Conservation (phyloP, 1,284 basidiomycete genomes). For the Heterobasidion occidentale region DNA sequence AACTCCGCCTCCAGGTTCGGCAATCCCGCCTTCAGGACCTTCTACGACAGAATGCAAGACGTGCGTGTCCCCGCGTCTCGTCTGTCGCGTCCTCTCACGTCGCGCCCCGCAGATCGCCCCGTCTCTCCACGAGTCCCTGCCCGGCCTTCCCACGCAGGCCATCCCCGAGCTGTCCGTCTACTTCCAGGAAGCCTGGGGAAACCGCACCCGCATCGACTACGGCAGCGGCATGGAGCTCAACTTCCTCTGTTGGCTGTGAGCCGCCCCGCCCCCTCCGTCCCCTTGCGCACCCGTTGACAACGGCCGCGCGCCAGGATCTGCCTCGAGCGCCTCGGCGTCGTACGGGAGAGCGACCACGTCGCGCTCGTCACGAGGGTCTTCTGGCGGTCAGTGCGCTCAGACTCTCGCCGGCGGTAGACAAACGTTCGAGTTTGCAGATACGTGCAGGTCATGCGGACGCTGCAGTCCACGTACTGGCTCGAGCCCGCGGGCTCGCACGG, state of each 20-base stretch:
- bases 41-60: conserved; percentile 78
- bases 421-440: conserved; percentile 43
- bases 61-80: conserved; percentile 28
- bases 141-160: conserved; percentile 49
- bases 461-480: conserved; percentile 96
- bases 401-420: too few relatives aligned
- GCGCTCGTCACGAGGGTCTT: conserved; percentile 84
- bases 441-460: conserved; percentile 80
- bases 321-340: conserved; percentile 66
- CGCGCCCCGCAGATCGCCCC: conserved; percentile 29
- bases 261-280: too few relatives aligned
- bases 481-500: conserved; percentile 98
- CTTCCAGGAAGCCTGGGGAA: conserved; percentile 89
- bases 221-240: conserved; percentile 99
- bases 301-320: conserved; percentile 55
- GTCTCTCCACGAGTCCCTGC: conserved; percentile 48
- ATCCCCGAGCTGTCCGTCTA: conserved; percentile 72
- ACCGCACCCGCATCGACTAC: conserved; percentile 90
- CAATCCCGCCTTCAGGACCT: conserved; percentile 92
- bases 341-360: conserved; percentile 62
- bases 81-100: not conserved
- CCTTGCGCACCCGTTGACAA: not conserved
- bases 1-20: conserved; percentile 93
- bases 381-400: conserved; percentile 60
- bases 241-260: conserved; percentile 95